These are phyloP conservation scores for Lagenidium sp. DNA, from an alignment of 352 stramenopile species.

Conservation along the genomic window DNA sequence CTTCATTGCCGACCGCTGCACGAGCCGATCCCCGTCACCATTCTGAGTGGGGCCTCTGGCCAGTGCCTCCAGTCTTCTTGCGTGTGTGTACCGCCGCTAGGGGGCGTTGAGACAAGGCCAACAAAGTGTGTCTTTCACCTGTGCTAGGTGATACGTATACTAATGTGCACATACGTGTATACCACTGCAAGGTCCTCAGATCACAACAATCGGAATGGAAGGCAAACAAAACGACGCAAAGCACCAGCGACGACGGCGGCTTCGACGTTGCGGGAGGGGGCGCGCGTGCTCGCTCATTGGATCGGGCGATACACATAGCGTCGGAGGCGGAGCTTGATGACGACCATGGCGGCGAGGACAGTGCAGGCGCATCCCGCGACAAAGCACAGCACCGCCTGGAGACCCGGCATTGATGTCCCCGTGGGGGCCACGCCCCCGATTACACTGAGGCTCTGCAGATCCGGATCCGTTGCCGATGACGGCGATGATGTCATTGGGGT, in stretches of 20 bases:
- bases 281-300: constrained; percentile 14
- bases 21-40: no score
- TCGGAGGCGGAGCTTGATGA: constrained; percentile 34
- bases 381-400: constrained; percentile 44
- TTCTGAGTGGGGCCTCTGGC: no score
- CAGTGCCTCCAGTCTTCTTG: no score
- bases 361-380: constrained; percentile 49
- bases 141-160: neutral
- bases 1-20: no score
- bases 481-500: no score
- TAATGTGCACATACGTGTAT: neutral
- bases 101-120: neutral
- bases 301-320: constrained; percentile 59
- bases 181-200: neutral
- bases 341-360: constrained; percentile 23
- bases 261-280: neutral
- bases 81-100: no score
- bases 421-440: constrained; percentile 7
- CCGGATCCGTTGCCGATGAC: no score
- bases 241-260: neutral
- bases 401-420: neutral
- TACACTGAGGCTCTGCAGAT: no score
- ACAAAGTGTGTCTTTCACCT: neutral
- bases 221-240: neutral
- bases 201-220: neutral